Evolutionary conservation across 177 flowering plant species (phyloP).

Genomic region (Vitis hybrid): DNA sequence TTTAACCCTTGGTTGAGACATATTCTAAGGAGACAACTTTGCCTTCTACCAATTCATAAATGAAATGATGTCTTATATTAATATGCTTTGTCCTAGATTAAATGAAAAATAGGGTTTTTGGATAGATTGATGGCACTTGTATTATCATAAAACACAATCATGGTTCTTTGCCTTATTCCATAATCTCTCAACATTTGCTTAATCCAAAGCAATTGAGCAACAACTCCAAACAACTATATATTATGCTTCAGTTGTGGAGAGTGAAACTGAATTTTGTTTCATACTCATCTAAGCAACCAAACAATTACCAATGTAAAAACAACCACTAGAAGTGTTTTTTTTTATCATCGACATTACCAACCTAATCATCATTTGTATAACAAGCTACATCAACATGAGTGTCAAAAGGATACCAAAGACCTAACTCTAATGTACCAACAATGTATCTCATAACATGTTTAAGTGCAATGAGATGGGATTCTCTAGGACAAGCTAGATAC

Average conservation of each 20-base stretch:
- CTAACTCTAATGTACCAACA: neutral
- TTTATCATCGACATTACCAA: neutral
- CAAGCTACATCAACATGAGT: neutral
- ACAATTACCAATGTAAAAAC: neutral
- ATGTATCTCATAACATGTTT: neutral
- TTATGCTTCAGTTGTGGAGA: neutral
- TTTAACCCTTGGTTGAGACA: too few relatives aligned
- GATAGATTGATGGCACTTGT: too few relatives aligned
- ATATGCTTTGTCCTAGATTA: too few relatives aligned
- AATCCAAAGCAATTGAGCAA: too few relatives aligned
- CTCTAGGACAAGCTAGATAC: neutral
- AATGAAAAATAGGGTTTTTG: too few relatives aligned
- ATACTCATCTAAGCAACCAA: neutral
- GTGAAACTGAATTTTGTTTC: too few relatives aligned
- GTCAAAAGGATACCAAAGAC: neutral
- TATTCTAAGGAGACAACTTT: too few relatives aligned
- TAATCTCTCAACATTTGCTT: too few relatives aligned
- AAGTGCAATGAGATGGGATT: neutral
- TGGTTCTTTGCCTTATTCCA: too few relatives aligned
- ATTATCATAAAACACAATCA: too few relatives aligned
- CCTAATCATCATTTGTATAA: neutral
- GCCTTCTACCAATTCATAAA: too few relatives aligned
- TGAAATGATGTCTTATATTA: too few relatives aligned
- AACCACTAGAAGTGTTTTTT: neutral
- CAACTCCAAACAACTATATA: neutral